These are phyloP conservation scores for Phytophthora hybrid DNA, from an alignment of 352 stramenopile genomes.

Conservation along the genomic window DNA sequence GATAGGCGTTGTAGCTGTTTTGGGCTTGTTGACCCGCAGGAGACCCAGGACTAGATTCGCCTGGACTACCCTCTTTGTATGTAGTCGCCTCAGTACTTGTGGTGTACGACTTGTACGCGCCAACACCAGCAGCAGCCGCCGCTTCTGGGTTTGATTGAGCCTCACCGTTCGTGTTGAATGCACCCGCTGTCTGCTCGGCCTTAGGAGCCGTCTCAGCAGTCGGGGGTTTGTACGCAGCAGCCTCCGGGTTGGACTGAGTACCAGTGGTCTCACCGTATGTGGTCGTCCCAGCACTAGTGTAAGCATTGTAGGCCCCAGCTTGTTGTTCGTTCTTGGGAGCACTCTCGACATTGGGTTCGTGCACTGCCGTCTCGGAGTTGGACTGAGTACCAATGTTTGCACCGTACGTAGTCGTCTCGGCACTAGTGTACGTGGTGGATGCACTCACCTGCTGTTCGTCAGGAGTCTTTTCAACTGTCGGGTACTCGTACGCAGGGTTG, in stretches of 20 bases:
- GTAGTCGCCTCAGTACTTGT: background rate
- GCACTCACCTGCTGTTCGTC: too few relatives aligned
- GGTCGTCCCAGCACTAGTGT: background rate
- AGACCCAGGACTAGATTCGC: background rate
- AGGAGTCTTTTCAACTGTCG: too few relatives aligned
- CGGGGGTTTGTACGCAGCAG: background rate
- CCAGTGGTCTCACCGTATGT: background rate
- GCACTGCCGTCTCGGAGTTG: background rate
- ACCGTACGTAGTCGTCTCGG: background rate
- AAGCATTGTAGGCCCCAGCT: slow-evolving; percentile 2
- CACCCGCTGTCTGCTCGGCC: background rate
- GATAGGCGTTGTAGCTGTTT: background rate
- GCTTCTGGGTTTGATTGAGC: background rate
- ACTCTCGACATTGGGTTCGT: background rate
- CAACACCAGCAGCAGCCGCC: background rate
- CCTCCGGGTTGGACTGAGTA: background rate
- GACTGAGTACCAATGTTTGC: background rate
- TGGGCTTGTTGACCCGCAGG: background rate
- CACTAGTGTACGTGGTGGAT: background rate
- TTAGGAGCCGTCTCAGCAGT: background rate
- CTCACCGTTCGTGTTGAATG: background rate
- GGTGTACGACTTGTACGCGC: background rate
- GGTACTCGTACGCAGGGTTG: too few relatives aligned
- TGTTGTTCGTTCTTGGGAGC: background rate
- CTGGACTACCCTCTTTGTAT: background rate